Conservation (phyloP, 495 filamentous ascomycete genomes). For the Tuber indicum region DNA sequence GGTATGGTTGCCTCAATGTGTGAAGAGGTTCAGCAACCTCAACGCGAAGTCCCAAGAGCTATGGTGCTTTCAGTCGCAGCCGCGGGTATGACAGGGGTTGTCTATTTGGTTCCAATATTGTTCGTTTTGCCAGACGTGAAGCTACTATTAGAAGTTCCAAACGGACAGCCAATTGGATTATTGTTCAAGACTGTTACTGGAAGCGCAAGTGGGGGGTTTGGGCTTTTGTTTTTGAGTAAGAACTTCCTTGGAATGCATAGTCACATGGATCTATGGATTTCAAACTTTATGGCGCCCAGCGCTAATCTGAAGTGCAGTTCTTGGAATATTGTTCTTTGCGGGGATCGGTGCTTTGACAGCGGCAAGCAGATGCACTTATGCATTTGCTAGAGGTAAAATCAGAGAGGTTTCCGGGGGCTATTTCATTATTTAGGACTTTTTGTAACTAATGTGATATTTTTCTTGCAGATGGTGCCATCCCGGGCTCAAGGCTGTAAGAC, state of each 20-base stretch:
- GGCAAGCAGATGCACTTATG: constrained; percentile 55
- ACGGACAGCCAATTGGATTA: constrained; percentile 53
- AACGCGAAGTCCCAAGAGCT: constrained; percentile 54
- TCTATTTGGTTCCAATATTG: constrained; percentile 58
- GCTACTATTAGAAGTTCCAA: constrained; percentile 49
- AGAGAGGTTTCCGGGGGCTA: not conserved
- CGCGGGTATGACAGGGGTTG: constrained; percentile 55
- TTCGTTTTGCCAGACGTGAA: constrained; percentile 55
- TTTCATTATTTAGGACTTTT: constrained; percentile 6
- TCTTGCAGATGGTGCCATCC: constrained; percentile 56
- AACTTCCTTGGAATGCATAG: constrained; percentile 1
- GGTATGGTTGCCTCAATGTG: constrained; percentile 58
- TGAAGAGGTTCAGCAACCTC: constrained; percentile 53
- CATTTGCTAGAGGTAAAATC: constrained; percentile 50
- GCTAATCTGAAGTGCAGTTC: constrained; percentile 42
- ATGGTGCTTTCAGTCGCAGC: constrained; percentile 56
- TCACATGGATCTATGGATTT: not conserved
- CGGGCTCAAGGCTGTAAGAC: constrained; percentile 51
- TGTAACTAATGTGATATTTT: not conserved
- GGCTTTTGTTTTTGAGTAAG: constrained; percentile 57
- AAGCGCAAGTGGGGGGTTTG: constrained; percentile 59
- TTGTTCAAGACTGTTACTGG: constrained; percentile 57
- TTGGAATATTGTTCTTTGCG: constrained; percentile 60
- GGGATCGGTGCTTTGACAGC: constrained; percentile 56
- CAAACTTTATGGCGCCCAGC: not conserved